phyloP scores from a whole-genome alignment of 108 stramenopile species.

The Conticribra guillardii region DNA sequence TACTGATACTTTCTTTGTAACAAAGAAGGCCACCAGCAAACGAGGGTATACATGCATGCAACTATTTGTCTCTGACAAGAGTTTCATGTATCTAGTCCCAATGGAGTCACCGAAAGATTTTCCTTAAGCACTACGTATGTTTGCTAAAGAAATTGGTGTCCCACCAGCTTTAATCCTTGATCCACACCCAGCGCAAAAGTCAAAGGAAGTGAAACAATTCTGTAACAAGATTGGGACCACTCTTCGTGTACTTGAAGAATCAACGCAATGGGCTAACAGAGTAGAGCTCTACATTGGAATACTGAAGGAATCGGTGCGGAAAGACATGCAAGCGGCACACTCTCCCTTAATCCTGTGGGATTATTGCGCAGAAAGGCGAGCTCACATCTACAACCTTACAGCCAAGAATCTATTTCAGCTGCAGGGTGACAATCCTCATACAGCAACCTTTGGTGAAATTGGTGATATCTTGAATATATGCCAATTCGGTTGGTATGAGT shows the following conservation, averaged over 20 bases:
- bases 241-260: conserved; percentile 25
- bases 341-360: conserved; percentile 50
- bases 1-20: conserved; percentile 36
- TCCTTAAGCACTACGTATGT: conserved; percentile 23
- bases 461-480: conserved; percentile 53
- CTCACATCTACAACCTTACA: conserved; percentile 41
- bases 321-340: conserved; percentile 34
- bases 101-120: conserved; percentile 25
- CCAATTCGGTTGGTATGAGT: conserved; percentile 56
- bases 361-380: conserved; percentile 48
- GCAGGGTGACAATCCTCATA: conserved; percentile 39
- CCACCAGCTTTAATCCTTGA: conserved; percentile 40
- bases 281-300: conserved; percentile 52
- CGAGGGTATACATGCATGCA: conserved; percentile 29
- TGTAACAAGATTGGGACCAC: conserved; percentile 37
- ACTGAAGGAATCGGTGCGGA: conserved; percentile 36
- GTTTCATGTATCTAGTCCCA: conserved; percentile 23
- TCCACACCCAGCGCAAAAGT: conserved; percentile 22
- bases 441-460: conserved; percentile 23
- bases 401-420: conserved; percentile 44
- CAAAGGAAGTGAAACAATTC: conserved; percentile 3
- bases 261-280: conserved; percentile 42
- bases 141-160: conserved; percentile 48
- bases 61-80: conserved; percentile 36
- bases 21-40: conserved; percentile 19